Evolutionary conservation across 2,329 filamentous ascomycete genomes (phyloP).

Genomic region (Penicillium vulpinum): DNA sequence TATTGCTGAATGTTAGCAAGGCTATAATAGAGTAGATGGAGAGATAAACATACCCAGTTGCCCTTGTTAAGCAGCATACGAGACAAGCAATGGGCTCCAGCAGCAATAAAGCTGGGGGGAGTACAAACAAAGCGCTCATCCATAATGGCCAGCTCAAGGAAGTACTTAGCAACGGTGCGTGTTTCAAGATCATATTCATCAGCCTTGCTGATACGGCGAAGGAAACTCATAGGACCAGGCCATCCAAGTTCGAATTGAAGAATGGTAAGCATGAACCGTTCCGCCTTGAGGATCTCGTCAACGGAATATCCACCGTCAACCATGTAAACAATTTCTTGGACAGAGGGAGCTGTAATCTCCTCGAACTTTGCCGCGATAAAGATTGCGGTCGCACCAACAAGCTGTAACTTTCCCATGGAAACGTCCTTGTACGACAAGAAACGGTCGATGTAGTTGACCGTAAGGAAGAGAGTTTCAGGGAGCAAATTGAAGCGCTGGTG

Average conservation of each 20-base stretch:
- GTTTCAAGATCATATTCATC: constrained; percentile 97
- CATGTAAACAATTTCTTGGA: constrained; percentile 97
- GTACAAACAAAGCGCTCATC: constrained; percentile 94
- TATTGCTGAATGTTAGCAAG: constrained; percentile 41
- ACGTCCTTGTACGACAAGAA: constrained; percentile 95
- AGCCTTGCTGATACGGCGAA: constrained; percentile 94
- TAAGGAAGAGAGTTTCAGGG: constrained; percentile 91
- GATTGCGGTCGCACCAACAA: constrained; percentile 93
- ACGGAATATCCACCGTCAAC: constrained; percentile 86
- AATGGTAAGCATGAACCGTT: constrained; percentile 97
- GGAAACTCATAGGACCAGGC: constrained; percentile 99
- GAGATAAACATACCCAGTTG: constrained; percentile 71
- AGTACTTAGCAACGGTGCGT: constrained; percentile 93
- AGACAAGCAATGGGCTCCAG: constrained; percentile 88
- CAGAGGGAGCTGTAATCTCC: constrained; percentile 95
- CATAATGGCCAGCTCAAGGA: constrained; percentile 95
- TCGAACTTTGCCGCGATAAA: constrained; percentile 98
- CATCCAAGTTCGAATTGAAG: constrained; percentile 93
- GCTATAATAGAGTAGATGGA: not conserved
- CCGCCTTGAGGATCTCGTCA: constrained; percentile 94
- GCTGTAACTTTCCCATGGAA: constrained; percentile 89
- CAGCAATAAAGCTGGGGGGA: constrained; percentile 85
- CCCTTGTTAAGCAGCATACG: constrained; percentile 88
- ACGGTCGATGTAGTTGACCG: constrained; percentile 95
- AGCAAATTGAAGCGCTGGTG: constrained; percentile 87